Evolutionary conservation across 495 filamentous ascomycete species (phyloP), one percentile per base, ranked within the genome.

Genomic region (Jackrogersella minutella): DNA sequence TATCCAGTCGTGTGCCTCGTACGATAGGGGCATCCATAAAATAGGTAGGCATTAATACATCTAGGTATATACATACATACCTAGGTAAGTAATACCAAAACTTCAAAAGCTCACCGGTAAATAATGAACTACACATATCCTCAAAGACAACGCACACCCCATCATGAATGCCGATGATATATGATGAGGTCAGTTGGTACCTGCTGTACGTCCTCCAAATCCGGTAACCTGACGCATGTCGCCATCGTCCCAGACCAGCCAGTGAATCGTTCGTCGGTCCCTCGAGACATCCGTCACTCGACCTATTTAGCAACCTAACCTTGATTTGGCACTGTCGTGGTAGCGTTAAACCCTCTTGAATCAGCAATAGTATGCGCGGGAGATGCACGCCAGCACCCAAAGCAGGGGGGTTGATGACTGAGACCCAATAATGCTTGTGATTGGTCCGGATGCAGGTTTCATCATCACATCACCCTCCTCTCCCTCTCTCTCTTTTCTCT

Each of bases 381-480:
- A 54, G 67, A 52, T 62, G 62, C 62, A 66, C 26, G 51, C 51
- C 58, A 62, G 47, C 49, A 21, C 62, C 40, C 47, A 53, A 11
- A 31, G 31, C 51, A 55, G 58, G 62, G 58, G 62, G 67, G 17
- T 63, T 11, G 57, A 70, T 46, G 46, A 54, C 36, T 66, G 46
- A 55, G 58, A 47, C 57, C 57, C 62, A 46, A 53, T 33, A n/a
- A n/a, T 26, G 58, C 31, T 36, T 40, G 36, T 70, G 52, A 70
- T 70, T 70, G 62, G 67, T 46, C 33, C 31, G 21, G 52, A 57
- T 66, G 62, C 58, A 66, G 44, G 62, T 66, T 62, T 63, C 58
- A 66, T 66, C 67, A 55, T 70, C 67, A 70, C 67, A 66, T 70
- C 67, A 70, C 67, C 62, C 43, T 62, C 41, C 63, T 39, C n/a